Evolutionary conservation across 1,139 yeast species (phyloP).

Genomic region (Entelexis paramagnoliae): DNA sequence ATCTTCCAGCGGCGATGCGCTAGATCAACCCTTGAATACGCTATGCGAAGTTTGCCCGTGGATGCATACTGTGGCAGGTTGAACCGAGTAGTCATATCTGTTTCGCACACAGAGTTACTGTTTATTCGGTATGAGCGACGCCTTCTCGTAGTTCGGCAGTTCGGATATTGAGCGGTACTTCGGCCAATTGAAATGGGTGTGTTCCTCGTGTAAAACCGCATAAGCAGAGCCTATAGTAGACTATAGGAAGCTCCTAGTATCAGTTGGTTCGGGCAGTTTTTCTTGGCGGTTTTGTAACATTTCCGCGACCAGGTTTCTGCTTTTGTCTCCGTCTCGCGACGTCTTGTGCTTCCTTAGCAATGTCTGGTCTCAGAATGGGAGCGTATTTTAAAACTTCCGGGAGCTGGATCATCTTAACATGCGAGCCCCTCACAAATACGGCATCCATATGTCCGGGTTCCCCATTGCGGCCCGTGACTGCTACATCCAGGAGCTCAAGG

Average conservation of each 20-base stretch:
- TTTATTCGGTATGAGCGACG: too few species aligned
- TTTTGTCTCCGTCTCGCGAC: neutral
- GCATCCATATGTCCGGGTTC: conserved; percentile 67
- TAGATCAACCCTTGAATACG: too few species aligned
- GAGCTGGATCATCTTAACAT: conserved; percentile 68
- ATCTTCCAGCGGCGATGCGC: too few species aligned
- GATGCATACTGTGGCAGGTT: too few species aligned
- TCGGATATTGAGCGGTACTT: too few species aligned
- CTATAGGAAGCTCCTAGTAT: neutral
- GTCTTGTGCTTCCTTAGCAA: conserved; percentile 9
- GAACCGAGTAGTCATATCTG: too few species aligned
- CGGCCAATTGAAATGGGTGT: too few species aligned
- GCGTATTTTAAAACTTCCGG: conserved; percentile 82
- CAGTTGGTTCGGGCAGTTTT: conserved; percentile 7
- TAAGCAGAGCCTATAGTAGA: too few species aligned
- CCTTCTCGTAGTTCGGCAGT: too few species aligned
- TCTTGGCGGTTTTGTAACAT: conserved; percentile 17
- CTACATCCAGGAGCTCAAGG: conserved; percentile 71
- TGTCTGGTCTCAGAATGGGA: conserved; percentile 56
- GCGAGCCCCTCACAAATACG: conserved; percentile 86
- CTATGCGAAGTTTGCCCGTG: too few species aligned
- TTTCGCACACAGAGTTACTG: too few species aligned
- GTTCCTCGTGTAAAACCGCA: too few species aligned
- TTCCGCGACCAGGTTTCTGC: neutral
- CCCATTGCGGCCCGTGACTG: conserved; percentile 70